These are phyloP conservation scores for Grifola frondosa DNA, from an alignment of 1,284 basidiomycete genomes.

Conservation along the genomic window DNA sequence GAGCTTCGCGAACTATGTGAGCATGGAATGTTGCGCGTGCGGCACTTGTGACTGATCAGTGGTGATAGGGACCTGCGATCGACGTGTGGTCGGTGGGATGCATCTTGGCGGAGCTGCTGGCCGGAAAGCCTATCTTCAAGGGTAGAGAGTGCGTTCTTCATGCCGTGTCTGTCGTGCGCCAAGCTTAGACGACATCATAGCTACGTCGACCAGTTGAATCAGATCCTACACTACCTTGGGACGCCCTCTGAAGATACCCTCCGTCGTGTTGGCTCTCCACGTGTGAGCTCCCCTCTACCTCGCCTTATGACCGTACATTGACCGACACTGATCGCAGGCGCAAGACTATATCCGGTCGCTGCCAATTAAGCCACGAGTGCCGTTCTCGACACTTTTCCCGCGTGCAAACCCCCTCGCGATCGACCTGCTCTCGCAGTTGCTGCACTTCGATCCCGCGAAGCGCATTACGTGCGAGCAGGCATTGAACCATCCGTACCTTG, in stretches of 20 bases:
- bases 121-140: slow-evolving; percentile 98
- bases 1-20: slow-evolving; percentile 92
- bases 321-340: slow-evolving; percentile 51
- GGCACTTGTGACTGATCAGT: no score
- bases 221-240: slow-evolving; percentile 96
- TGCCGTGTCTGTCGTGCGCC: neutral
- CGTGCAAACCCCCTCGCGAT: slow-evolving; percentile 92
- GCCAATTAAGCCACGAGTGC: slow-evolving; percentile 93
- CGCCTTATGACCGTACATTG: neutral
- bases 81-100: slow-evolving; percentile 99
- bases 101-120: slow-evolving; percentile 94
- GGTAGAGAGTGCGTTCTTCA: slow-evolving; percentile 78
- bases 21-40: no score
- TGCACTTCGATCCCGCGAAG: slow-evolving; percentile 95
- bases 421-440: slow-evolving; percentile 87
- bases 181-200: slow-evolving; percentile 35
- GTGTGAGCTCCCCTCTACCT: slow-evolving; percentile 46
- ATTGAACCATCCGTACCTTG: slow-evolving; percentile 90
- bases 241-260: slow-evolving; percentile 97
- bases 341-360: slow-evolving; percentile 98
- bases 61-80: slow-evolving; percentile 76
- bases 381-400: slow-evolving; percentile 90
- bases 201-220: slow-evolving; percentile 98
- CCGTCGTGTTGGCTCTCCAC: slow-evolving; percentile 89
- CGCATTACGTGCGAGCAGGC: slow-evolving; percentile 97